A percentile compares a stretch with the other conserved stretches of the same genome.
Conservation (phyloP, 1,139 yeast species). For the Taphrina deformans region DNA sequence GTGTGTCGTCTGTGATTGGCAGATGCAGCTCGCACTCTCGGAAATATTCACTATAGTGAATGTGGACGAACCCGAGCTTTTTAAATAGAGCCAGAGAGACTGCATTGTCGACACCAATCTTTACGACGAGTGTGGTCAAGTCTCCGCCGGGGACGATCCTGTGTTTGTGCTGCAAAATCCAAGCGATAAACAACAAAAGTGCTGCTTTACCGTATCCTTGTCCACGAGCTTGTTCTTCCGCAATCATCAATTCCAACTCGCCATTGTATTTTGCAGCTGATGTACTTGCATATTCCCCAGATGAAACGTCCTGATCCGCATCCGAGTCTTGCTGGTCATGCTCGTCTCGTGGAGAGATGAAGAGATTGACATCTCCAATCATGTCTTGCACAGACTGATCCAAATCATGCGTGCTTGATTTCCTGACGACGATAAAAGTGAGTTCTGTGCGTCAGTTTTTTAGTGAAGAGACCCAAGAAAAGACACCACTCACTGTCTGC, state of each 20-base stretch:
- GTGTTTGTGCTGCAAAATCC: constrained; percentile 1
- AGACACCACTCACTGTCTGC: constrained; percentile 27
- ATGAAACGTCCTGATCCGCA: neutral
- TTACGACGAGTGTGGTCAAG: constrained; percentile 11
- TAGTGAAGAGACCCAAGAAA: neutral
- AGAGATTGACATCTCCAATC: constrained; percentile 36
- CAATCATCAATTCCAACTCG: constrained; percentile 36
- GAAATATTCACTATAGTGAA: constrained; percentile 20
- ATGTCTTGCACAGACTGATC: neutral
- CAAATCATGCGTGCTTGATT: neutral
- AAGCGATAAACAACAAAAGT: constrained; percentile 28
- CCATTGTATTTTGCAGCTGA: constrained; percentile 3
- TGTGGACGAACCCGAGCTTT: constrained; percentile 13
- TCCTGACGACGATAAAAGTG: constrained; percentile 27
- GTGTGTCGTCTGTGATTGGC: neutral
- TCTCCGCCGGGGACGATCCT: neutral
- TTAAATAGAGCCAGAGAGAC: constrained; percentile 26
- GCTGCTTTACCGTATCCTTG: constrained; percentile 32
- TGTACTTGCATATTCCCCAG: too few species aligned
- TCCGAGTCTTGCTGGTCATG: neutral
- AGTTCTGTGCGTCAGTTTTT: constrained; percentile 1
- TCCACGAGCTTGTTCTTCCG: constrained; percentile 24
- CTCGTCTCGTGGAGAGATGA: constrained; percentile 6
- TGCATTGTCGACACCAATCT: constrained; percentile 27
- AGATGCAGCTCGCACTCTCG: constrained; percentile 53